Conservation (phyloP, 495 filamentous ascomycete genomes). For the Darksidea phi region DNA sequence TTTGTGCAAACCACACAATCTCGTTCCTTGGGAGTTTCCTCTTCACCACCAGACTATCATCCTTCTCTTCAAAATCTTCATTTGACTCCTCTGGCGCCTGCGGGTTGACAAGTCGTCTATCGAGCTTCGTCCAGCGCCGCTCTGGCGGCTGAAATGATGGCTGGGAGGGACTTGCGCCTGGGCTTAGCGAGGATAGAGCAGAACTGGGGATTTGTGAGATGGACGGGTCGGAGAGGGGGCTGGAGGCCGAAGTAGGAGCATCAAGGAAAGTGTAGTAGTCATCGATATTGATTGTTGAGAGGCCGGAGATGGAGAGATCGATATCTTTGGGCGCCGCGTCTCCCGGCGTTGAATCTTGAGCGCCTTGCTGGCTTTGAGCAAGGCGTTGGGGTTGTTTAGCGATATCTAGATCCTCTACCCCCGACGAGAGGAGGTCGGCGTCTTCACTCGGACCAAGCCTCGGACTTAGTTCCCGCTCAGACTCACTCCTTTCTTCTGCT, state of each 20-base stretch:
- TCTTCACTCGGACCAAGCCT: background rate
- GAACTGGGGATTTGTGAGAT: conserved; percentile 8
- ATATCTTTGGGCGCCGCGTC: background rate
- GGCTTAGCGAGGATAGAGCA: background rate
- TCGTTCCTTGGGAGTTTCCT: conserved; percentile 73
- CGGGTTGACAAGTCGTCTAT: conserved; percentile 71
- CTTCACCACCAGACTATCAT: conserved; percentile 75
- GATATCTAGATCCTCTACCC: too few relatives aligned
- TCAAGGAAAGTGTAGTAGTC: conserved; percentile 24
- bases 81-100: conserved; percentile 66
- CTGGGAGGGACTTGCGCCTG: conserved; percentile 52
- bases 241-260: background rate
- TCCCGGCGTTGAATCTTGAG: background rate
- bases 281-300: conserved; percentile 14
- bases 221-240: background rate
- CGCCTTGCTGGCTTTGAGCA: background rate
- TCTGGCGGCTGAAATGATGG: conserved; percentile 50
- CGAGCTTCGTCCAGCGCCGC: conserved; percentile 84
- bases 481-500: too few relatives aligned
- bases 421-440: background rate
- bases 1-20: conserved; percentile 67
- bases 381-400: too few relatives aligned
- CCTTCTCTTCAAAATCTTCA: conserved; percentile 70
- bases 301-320: conserved; percentile 8
- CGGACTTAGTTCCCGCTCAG: too few relatives aligned